Evolutionary conservation across 176 grass and related monocot genomes (phyloP), one percentile per base, ranked within the genome.

Genomic region (Carex kokanica): DNA sequence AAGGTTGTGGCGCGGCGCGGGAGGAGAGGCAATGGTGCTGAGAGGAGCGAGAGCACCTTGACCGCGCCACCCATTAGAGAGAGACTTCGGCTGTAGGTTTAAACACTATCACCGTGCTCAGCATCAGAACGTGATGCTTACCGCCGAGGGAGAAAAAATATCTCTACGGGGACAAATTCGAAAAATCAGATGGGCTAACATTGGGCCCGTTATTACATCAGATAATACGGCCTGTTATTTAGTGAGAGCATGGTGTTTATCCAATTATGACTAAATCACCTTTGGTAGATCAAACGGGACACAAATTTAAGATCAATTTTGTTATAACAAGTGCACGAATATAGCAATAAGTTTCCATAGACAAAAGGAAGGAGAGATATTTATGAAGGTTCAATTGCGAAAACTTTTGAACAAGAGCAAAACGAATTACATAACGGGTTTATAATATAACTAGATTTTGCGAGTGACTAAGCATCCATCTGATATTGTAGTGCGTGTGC

Each of bases 41-140:
- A 91, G 84, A 95, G 74, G 84, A 90, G 84, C 8, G 87, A 86
- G 31, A 98, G 67, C 63, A 94, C 81, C 84, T 87, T 95, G 82
- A 83, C 85, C 70, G 89, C 84, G 80, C 93, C 89, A 75, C 90
- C 93, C 96, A 98, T 98, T 81, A 65, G 69, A 65, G 66, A 69
- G 55, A 65, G 18, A 34, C 43, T 24, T 17, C 0, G 57, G 64
- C 16, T 8, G 45, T 49, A 49, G 10, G 45, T 49, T 49, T 11
- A 49, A 10, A 49, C 57, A 16, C 14, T 64, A 2, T 74, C 13
- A n/a, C 36, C 45, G 45, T 49, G 31, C 62, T 64, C 21, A 12
- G 21, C 12, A 8, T 18, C 56, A 58, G 56, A 45, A 83, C 29
- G 77, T 54, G 18, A 85, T 60, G 69, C 65, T 18, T 58, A 15